Base-by-base conservation (phyloP, 805 yeast species). In the Komagataella pastoris region DNA sequence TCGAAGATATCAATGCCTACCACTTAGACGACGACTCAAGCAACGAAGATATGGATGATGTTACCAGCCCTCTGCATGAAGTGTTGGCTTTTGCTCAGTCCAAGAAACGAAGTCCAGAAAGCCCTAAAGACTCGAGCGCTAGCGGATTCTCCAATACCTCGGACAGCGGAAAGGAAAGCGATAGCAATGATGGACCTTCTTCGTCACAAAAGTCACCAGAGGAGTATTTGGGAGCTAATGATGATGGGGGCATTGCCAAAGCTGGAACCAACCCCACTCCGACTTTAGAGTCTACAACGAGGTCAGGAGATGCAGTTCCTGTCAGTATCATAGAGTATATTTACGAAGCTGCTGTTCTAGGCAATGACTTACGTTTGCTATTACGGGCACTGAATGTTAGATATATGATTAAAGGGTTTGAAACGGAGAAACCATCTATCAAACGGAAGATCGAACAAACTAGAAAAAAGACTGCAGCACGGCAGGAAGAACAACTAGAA, bases 301-400 rank as follows among this genome's bases (percentile, higher is more conserved):
- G 46, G 24, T 23, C 49, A 6, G 49, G 17, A 23, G 68, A 72
- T 50, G 69, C 84, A 0, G 74, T 79, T 2, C 71, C 79, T 12
- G 81, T 88, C 4, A 69, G 76, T 12, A 81, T 77, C 54, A 70
- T 85, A 46, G 83, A 81, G 53, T 62, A 79, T 48, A 75, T 85
- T 47, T 79, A 77, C 58, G 87, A 85, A 56, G 67, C 78, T 3
- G 81, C 84, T 0, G 77, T 81, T 0, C 62, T 82, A 47, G 79
- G 79, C 0, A 76, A 81, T 54, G 91, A 85, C 59, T 69, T 80
- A 65, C 80, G 81, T 57, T 63, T 85, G 54, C 73, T 83, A 73
- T 59, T 81, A 48, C 66, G 85, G 51, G 73, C 82, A 0, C 62
- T 72, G 53, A 80, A 81, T 59, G 79, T 73, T 1, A 62, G 76